Evolutionary conservation across 148 eudicot genomes (phyloP).

Genomic region (Vaccinium vitisidaea): DNA sequence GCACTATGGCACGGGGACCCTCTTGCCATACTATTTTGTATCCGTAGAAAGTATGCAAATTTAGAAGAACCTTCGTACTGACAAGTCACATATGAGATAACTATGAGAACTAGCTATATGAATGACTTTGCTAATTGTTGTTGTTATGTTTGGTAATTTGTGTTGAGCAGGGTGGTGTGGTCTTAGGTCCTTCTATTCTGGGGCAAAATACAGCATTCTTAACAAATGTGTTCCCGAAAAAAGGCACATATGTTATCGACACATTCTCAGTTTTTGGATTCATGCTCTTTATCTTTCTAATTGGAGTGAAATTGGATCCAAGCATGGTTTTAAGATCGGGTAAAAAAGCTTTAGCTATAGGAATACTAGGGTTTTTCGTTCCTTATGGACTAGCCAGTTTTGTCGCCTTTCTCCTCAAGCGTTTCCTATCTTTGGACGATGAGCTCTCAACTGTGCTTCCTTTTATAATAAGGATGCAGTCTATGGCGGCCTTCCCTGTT

Average conservation of each 20-base stretch:
- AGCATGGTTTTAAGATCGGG: conserved; percentile 24
- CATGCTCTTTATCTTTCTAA: conserved; percentile 38
- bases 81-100: neutral
- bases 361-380: conserved; percentile 22
- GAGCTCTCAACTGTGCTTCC: conserved; percentile 8
- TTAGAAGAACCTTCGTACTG: neutral
- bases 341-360: conserved; percentile 32
- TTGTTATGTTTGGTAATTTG: neutral
- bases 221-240: conserved; percentile 26
- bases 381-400: conserved; percentile 21
- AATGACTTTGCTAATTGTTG: conserved; percentile 3
- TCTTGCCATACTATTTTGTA: neutral
- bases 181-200: conserved; percentile 40
- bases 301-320: conserved; percentile 50
- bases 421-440: conserved; percentile 12
- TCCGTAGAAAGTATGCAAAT: neutral
- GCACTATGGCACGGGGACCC: neutral
- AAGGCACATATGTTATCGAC: conserved; percentile 26
- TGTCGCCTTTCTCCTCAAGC: conserved; percentile 3
- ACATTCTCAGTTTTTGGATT: conserved; percentile 46
- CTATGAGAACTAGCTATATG: neutral
- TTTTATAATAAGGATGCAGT: conserved; percentile 8
- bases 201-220: neutral
- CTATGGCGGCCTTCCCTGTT: conserved; percentile 45
- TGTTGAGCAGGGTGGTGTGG: conserved; percentile 44